Conservation (phyloP, 1,284 basidiomycete species). For the Pseudozyma hubeiensis region DNA sequence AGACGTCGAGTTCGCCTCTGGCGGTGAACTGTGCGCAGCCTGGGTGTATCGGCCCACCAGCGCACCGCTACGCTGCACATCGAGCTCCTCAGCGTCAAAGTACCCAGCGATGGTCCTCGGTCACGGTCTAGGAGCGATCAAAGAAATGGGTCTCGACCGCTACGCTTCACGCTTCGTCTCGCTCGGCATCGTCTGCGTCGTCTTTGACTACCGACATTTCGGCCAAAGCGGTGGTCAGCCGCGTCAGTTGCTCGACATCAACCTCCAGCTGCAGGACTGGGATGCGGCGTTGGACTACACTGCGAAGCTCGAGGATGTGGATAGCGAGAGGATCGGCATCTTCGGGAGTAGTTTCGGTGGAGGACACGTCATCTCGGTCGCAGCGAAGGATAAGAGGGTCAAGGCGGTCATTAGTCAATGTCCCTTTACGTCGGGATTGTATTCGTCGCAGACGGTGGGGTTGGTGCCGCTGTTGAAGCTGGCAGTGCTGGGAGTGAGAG, state of each 20-base stretch:
- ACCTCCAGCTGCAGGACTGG: conserved; percentile 56
- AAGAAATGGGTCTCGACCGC: conserved; percentile 55
- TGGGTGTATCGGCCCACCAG: conserved; percentile 47
- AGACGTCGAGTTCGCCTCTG: conserved; percentile 40
- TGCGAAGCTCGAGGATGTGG: conserved; percentile 32
- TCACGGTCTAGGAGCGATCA: conserved; percentile 53
- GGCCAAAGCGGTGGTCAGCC: conserved; percentile 47
- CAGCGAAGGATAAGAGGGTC: conserved; percentile 46
- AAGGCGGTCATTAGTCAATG: conserved; percentile 58
- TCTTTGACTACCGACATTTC: conserved; percentile 58
- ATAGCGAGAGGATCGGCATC: conserved; percentile 47
- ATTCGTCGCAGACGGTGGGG: conserved; percentile 30
- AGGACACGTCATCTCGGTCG: conserved; percentile 57
- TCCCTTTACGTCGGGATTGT: conserved; percentile 58
- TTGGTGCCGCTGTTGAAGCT: conserved; percentile 28
- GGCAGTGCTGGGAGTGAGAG: conserved; percentile 23
- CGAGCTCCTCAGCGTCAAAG: neutral
- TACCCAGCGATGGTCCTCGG: conserved; percentile 51
- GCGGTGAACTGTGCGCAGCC: conserved; percentile 31
- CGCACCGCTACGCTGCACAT: neutral
- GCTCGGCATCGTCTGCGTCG: conserved; percentile 51
- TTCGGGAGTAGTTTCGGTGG: conserved; percentile 61
- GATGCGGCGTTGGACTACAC: conserved; percentile 41
- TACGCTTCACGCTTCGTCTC: conserved; percentile 36
- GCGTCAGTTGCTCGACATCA: conserved; percentile 51